Percentiles rank a stretch among this genome's conserved stretches.
Conservation (phyloP, 768 basidiomycete species). For the Podaxis rugospora region DNA sequence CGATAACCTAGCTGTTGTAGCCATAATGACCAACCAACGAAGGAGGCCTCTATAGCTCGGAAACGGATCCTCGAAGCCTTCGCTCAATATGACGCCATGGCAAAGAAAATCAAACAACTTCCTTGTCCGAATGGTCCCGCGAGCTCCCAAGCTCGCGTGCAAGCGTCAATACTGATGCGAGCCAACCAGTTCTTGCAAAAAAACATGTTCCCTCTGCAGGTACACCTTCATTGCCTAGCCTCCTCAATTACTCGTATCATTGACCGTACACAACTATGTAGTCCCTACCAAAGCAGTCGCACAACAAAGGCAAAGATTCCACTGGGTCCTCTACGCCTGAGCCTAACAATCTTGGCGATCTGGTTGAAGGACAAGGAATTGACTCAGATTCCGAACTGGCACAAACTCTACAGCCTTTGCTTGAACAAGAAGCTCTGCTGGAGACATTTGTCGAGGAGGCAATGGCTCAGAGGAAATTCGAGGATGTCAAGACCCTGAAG, state of each 20-base stretch:
- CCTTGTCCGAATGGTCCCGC: slow-evolving; percentile 57
- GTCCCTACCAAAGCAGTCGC: slow-evolving; percentile 49
- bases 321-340: slow-evolving; percentile 6
- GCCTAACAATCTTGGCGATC: slow-evolving; percentile 15
- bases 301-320: slow-evolving; percentile 17
- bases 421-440: slow-evolving; percentile 92
- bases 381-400: slow-evolving; percentile 72
- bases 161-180: slow-evolving; percentile 72
- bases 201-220: slow-evolving; percentile 87
- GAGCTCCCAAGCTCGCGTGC: slow-evolving; percentile 80
- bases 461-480: slow-evolving; percentile 86
- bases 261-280: slow-evolving; percentile 13
- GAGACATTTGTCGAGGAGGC: slow-evolving; percentile 91
- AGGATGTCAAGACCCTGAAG: slow-evolving; percentile 86
- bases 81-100: slow-evolving; percentile 81
- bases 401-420: slow-evolving; percentile 72
- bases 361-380: slow-evolving; percentile 23
- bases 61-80: slow-evolving; percentile 85
- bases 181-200: slow-evolving; percentile 82
- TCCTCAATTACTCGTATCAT: background rate
- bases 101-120: slow-evolving; percentile 78
- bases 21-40: slow-evolving; percentile 48
- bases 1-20: slow-evolving; percentile 17
- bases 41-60: slow-evolving; percentile 65
- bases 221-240: slow-evolving; percentile 21